Percentiles rank a stretch among this genome's conserved stretches.
Evolutionary conservation across 2,329 filamentous ascomycete species (phyloP).

Genomic region (Polychaeton citri): DNA sequence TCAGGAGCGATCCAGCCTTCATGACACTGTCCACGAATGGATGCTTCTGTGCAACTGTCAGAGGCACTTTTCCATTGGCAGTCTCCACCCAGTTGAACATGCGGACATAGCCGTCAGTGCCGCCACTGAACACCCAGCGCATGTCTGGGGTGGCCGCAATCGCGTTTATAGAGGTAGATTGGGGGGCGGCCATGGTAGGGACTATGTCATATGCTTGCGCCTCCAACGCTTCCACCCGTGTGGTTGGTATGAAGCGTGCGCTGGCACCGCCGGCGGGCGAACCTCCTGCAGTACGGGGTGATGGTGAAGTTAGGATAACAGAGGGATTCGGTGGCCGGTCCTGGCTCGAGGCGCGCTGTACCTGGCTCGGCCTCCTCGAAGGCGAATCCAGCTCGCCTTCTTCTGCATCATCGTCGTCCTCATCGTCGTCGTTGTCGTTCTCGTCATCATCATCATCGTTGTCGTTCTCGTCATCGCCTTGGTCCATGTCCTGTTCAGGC

Average conservation of each 20-base stretch:
- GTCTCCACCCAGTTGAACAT: constrained; percentile 95
- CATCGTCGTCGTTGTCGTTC: constrained; percentile 21
- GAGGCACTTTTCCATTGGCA: constrained; percentile 81
- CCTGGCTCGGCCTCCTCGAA: constrained; percentile 21
- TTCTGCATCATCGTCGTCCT: constrained; percentile 24
- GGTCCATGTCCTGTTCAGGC: constrained; percentile 21
- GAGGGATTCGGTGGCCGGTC: constrained; percentile 27
- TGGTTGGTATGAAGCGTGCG: constrained; percentile 20
- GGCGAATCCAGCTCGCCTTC: constrained; percentile 33
- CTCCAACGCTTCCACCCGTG: constrained; percentile 66
- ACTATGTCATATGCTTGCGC: constrained; percentile 86
- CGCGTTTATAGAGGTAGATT: constrained; percentile 89
- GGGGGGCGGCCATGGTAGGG: constrained; percentile 90
- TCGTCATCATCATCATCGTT: constrained; percentile 27
- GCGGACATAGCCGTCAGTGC: constrained; percentile 86
- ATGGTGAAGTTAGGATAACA: constrained; percentile 35
- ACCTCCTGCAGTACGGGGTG: constrained; percentile 22
- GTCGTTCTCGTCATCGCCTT: constrained; percentile 25
- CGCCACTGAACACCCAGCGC: constrained; percentile 88
- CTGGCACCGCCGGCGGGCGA: constrained; percentile 16
- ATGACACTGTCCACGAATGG: constrained; percentile 96
- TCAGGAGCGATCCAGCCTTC: constrained; percentile 86
- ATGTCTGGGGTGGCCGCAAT: constrained; percentile 86
- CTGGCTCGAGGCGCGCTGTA: constrained; percentile 6
- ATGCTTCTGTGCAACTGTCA: constrained; percentile 91